These are phyloP conservation scores for Chlamydomonas reinhardtii DNA, from an alignment of 163 green algal genomes.

Conservation along the genomic window DNA sequence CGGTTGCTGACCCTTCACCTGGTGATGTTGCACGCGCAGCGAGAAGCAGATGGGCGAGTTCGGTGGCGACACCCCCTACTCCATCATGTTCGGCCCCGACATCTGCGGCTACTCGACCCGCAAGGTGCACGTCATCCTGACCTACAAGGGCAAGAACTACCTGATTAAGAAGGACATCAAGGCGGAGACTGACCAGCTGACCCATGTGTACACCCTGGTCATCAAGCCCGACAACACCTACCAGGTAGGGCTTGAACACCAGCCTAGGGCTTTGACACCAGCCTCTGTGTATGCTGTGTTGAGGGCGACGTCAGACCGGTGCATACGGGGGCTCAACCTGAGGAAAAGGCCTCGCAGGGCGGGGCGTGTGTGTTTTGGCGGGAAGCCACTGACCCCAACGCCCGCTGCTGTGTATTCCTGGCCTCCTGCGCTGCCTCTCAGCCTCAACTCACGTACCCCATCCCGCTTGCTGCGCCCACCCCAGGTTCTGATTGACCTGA, in stretches of 20 bases:
- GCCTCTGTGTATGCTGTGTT: too few species aligned
- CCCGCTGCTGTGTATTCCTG: too few species aligned
- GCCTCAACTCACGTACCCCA: neutral
- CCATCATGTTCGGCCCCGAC: constrained; percentile 94
- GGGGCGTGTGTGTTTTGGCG: neutral
- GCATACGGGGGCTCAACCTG: too few species aligned
- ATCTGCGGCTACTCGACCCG: constrained; percentile 87
- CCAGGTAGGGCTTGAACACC: constrained; percentile 61
- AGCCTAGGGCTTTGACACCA: too few species aligned
- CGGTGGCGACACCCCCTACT: constrained; percentile 89
- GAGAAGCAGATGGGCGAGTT: constrained; percentile 82
- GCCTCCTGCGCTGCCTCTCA: too few species aligned
- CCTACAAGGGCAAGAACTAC: constrained; percentile 87
- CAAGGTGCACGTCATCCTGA: constrained; percentile 92
- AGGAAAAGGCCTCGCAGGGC: neutral
- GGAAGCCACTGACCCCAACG: too few species aligned
- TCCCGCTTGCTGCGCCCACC: neutral
- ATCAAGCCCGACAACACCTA: constrained; percentile 90
- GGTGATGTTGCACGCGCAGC: constrained; percentile 50
- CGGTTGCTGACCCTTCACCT: neutral
- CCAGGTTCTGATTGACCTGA: constrained; percentile 88
- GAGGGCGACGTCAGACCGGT: too few species aligned
- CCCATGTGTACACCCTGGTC: constrained; percentile 91
- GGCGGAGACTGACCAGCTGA: constrained; percentile 81
- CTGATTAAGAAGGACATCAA: constrained; percentile 88